phyloP scores from a whole-genome alignment of 169 alveolate genomes.

The Eimeria tenella region DNA sequence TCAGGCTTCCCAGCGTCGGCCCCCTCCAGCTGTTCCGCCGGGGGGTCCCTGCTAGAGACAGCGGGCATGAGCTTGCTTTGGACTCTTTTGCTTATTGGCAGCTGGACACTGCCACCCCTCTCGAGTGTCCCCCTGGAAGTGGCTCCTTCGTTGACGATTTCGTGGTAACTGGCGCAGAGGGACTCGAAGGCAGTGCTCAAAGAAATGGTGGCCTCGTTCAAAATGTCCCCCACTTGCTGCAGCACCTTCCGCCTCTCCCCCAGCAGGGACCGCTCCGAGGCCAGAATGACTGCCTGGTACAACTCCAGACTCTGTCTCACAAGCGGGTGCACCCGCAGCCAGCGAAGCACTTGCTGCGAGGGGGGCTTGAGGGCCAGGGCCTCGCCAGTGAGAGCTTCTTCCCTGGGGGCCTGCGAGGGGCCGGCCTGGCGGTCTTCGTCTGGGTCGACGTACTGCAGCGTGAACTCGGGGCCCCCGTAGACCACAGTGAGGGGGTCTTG shows the following conservation, averaged over 20 bases:
- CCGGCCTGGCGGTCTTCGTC: background rate
- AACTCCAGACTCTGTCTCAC: constrained; percentile 82
- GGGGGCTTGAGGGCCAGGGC: constrained; percentile 2
- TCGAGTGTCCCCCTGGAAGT: background rate
- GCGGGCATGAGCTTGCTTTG: too few species aligned
- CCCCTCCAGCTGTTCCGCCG: background rate
- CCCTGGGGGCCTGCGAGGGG: constrained; percentile 18
- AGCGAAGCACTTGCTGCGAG: constrained; percentile 26
- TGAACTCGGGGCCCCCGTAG: constrained; percentile 89
- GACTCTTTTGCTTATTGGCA: background rate
- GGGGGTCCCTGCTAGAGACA: too few species aligned
- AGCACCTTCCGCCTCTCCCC: constrained; percentile 78
- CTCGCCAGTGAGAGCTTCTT: background rate
- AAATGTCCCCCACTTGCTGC: background rate
- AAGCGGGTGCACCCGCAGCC: constrained; percentile 72
- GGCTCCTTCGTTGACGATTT: background rate
- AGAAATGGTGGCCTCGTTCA: background rate
- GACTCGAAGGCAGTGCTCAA: constrained; percentile 23
- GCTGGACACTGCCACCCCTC: constrained; percentile 1
- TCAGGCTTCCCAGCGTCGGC: background rate
- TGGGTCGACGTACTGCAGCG: constrained; percentile 84
- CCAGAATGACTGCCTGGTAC: constrained; percentile 83
- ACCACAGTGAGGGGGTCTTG: constrained; percentile 88
- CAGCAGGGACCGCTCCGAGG: constrained; percentile 79
- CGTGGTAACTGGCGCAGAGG: background rate